Percentiles rank a stretch among this genome's conserved stretches.
These are phyloP conservation scores for Mediolabrus comicus DNA, from an alignment of 108 stramenopile species.

Conservation along the genomic window DNA sequence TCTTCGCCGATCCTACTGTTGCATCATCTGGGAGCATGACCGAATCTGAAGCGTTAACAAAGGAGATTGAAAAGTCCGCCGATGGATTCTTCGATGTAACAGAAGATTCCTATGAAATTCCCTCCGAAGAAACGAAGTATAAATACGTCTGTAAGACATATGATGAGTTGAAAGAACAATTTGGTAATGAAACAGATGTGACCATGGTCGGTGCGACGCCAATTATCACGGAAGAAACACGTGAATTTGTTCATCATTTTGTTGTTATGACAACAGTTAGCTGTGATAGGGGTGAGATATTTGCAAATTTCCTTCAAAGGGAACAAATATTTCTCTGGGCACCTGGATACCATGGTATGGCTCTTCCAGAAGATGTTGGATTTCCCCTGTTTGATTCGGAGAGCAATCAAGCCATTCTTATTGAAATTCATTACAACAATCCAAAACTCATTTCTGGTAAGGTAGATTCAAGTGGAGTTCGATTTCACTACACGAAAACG, in stretches of 20 bases:
- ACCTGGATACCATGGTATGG: constrained; percentile 39
- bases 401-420: constrained; percentile 9
- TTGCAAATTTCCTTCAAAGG: background rate
- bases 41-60: constrained; percentile 13
- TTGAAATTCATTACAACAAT: constrained; percentile 60
- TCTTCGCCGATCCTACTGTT: constrained; percentile 21
- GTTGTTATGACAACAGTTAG: constrained; percentile 8
- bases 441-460: constrained; percentile 21
- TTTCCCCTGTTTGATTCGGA: constrained; percentile 38
- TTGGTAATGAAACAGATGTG: constrained; percentile 1
- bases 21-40: background rate
- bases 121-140: constrained; percentile 44
- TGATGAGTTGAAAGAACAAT: constrained; percentile 34
- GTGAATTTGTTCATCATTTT: constrained; percentile 47
- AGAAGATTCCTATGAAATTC: constrained; percentile 26
- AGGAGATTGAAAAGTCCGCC: constrained; percentile 9
- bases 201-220: constrained; percentile 12
- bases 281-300: background rate
- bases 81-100: constrained; percentile 47
- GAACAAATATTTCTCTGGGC: constrained; percentile 47
- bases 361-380: constrained; percentile 49
- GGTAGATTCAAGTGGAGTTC: constrained; percentile 53
- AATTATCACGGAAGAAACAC: constrained; percentile 6
- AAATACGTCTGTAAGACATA: constrained; percentile 39
- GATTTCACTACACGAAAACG: constrained; percentile 46